Evolutionary conservation across 2,329 filamentous ascomycete genomes (phyloP).

Genomic region (Xylariales sp.): DNA sequence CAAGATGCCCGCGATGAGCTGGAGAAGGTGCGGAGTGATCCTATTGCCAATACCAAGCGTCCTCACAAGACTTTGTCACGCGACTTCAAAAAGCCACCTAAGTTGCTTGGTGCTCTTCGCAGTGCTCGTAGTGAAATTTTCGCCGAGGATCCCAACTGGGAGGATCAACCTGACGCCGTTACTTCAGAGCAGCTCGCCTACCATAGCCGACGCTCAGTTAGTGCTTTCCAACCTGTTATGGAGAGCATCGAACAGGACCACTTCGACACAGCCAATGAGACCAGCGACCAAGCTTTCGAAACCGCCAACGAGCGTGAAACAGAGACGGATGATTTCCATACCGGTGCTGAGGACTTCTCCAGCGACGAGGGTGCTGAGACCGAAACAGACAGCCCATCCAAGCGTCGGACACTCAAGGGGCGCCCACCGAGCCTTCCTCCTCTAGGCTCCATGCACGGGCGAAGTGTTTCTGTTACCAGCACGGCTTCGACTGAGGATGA

Average conservation of each 20-base stretch:
- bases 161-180: constrained; percentile 67
- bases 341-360: constrained; percentile 73
- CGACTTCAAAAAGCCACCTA: constrained; percentile 74
- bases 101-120: constrained; percentile 72
- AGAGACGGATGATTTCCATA: constrained; percentile 93
- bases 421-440: constrained; percentile 14
- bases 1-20: constrained; percentile 94
- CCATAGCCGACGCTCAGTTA: constrained; percentile 21
- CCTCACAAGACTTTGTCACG: constrained; percentile 60
- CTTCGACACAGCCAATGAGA: constrained; percentile 81
- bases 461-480: constrained; percentile 68
- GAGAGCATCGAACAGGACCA: constrained; percentile 52
- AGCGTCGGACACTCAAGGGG: constrained; percentile 24
- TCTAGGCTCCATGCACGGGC: constrained; percentile 12
- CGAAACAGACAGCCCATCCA: constrained; percentile 69
- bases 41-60: constrained; percentile 47
- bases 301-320: constrained; percentile 75
- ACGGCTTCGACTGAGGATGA: constrained; percentile 78
- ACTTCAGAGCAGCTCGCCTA: constrained; percentile 41
- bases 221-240: constrained; percentile 20
- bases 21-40: constrained; percentile 62
- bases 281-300: constrained; percentile 60
- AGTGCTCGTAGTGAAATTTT: constrained; percentile 69
- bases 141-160: constrained; percentile 82
- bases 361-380: constrained; percentile 74